Evolutionary conservation across 257 asterid species (phyloP).

Genomic region (Solanum microdontum): DNA sequence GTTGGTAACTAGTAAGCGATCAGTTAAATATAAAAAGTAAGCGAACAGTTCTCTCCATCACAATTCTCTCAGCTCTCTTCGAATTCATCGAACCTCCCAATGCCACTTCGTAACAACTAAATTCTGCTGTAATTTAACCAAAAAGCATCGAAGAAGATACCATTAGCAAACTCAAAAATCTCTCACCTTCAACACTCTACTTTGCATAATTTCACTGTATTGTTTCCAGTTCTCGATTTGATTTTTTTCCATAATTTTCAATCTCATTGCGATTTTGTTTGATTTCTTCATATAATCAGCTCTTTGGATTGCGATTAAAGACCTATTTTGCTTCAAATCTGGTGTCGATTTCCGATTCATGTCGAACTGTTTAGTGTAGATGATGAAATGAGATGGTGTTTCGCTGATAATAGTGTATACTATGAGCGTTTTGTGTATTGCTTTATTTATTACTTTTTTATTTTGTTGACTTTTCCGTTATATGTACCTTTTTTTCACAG

Average conservation of each 20-base stretch:
- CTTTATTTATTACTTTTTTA: not conserved
- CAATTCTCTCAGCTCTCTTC: not conserved
- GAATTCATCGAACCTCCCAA: conserved; percentile 13
- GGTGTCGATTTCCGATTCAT: not conserved
- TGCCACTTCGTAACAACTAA: not conserved
- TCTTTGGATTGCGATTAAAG: not conserved
- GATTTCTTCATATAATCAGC: not conserved
- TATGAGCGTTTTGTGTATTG: not conserved
- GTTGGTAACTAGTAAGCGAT: not conserved
- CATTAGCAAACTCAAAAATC: not conserved
- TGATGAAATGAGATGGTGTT: too few species aligned
- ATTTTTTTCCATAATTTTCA: not conserved
- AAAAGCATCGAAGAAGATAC: not conserved
- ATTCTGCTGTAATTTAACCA: not conserved
- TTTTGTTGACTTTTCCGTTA: conserved; percentile 22
- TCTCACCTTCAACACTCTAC: not conserved
- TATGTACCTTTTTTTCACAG: conserved; percentile 17
- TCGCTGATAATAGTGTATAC: too few species aligned
- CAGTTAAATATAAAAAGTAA: not conserved
- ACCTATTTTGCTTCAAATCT: not conserved
- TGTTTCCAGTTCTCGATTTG: not conserved
- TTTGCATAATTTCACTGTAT: not conserved
- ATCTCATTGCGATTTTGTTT: not conserved
- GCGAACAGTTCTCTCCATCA: not conserved
- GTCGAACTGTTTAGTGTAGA: not conserved